These are phyloP conservation scores for Chenopodium quinoa DNA, from an alignment of 148 eudicot genomes.

Conservation along the genomic window DNA sequence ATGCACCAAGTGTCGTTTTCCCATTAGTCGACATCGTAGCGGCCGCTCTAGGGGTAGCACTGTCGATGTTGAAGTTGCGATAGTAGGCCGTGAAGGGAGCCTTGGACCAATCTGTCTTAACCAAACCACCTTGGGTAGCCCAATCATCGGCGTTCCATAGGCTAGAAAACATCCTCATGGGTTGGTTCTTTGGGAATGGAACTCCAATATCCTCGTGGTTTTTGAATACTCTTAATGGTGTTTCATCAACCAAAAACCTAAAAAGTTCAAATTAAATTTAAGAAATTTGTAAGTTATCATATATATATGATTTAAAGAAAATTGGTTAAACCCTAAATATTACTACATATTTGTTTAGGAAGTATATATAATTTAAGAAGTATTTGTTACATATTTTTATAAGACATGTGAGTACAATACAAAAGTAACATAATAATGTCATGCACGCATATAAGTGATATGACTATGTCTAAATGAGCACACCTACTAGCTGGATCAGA, in stretches of 20 bases:
- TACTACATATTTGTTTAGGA: no score
- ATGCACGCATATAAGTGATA: no score
- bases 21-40: not conserved
- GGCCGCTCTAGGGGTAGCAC: no score
- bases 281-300: not conserved
- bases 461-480: no score
- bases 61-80: slow-evolving; percentile 34
- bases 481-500: no score
- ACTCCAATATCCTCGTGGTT: slow-evolving; percentile 36
- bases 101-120: slow-evolving; percentile 46
- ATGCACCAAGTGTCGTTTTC: not conserved
- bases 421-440: no score
- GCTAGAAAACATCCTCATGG: slow-evolving; percentile 44
- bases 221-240: slow-evolving; percentile 39
- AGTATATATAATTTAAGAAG: no score
- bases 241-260: slow-evolving; percentile 41
- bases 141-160: slow-evolving; percentile 51
- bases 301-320: no score
- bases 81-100: slow-evolving; percentile 42
- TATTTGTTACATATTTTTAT: no score
- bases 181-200: slow-evolving; percentile 40
- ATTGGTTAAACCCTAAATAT: no score
- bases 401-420: no score
- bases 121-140: slow-evolving; percentile 46
- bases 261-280: not conserved